Evolutionary conservation across 768 basidiomycete species (phyloP).

Genomic region (Rhizopogon salebrosus): DNA sequence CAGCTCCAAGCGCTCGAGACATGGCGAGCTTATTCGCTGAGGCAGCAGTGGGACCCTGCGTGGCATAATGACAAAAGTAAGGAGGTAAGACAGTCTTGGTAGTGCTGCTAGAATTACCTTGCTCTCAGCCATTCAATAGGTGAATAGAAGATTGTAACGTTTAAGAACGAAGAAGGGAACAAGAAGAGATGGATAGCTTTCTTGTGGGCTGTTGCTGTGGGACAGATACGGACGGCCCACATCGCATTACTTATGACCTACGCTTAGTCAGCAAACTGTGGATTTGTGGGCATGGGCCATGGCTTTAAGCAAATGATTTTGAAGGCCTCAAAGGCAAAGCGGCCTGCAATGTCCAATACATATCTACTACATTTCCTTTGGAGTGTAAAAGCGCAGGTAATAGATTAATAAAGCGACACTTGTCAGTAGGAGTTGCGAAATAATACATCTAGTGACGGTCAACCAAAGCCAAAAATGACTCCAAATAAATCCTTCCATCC

Average conservation of each 20-base stretch:
- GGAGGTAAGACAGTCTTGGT: neutral
- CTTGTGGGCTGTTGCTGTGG: neutral
- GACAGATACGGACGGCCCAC: neutral
- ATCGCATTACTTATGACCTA: neutral
- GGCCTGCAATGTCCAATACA: neutral
- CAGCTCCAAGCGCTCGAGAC: conserved; percentile 83
- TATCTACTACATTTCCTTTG: neutral
- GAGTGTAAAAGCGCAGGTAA: neutral
- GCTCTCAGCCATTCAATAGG: conserved; percentile 1
- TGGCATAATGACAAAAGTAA: neutral
- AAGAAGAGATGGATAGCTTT: neutral
- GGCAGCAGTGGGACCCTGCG: conserved; percentile 20
- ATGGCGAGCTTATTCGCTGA: conserved; percentile 64
- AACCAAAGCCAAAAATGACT: conserved; percentile 38
- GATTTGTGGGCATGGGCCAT: neutral
- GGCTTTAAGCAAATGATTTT: neutral
- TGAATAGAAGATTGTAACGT: neutral
- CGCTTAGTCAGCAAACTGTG: conserved; percentile 1
- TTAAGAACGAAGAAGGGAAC: too few relatives aligned
- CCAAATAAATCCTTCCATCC: conserved; percentile 45
- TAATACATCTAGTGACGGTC: neutral
- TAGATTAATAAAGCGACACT: neutral
- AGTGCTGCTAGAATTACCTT: neutral
- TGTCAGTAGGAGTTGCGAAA: neutral
- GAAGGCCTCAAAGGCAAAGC: neutral